Conservation (phyloP, 2,329 filamentous ascomycete species). For the Sporothrix brunneoviolacea region DNA sequence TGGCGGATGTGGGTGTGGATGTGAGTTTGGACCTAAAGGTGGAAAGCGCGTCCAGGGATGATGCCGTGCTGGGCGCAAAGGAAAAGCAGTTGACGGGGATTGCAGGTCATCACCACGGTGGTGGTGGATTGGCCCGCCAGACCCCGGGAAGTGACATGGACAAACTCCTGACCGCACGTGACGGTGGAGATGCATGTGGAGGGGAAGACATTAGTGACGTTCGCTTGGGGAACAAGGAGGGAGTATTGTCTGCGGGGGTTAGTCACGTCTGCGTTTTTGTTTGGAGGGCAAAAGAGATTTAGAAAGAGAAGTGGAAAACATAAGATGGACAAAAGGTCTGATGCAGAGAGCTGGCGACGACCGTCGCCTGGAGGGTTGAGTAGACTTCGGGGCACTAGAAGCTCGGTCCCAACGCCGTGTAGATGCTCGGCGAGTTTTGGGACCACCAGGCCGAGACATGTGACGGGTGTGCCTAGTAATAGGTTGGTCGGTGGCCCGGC, state of each 20-base stretch:
- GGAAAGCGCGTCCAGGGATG: not conserved
- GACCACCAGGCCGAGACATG: conserved; percentile 10
- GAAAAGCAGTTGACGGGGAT: conserved; percentile 13
- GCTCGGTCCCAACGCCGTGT: conserved; percentile 9
- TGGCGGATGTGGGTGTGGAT: not conserved
- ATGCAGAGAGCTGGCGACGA: conserved; percentile 8
- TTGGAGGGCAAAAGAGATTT: not conserved
- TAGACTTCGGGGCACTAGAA: conserved; percentile 10
- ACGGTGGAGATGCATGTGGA: conserved; percentile 11
- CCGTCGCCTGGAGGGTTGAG: conserved; percentile 5
- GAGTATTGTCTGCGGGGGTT: conserved; percentile 7
- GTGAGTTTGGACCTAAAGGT: not conserved
- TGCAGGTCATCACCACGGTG: conserved; percentile 4
- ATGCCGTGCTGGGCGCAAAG: not conserved
- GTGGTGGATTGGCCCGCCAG: not conserved
- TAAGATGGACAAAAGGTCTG: conserved; percentile 12
- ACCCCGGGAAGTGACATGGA: not conserved
- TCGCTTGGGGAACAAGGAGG: conserved; percentile 8
- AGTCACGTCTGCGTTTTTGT: not conserved
- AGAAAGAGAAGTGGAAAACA: not conserved
- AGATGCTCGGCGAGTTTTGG: not conserved
- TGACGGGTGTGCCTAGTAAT: too few relatives aligned
- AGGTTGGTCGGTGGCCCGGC: too few relatives aligned
- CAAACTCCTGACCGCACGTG: conserved; percentile 7
- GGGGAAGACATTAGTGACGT: conserved; percentile 1